A percentile compares a stretch with the other conserved stretches of the same genome.
Evolutionary conservation across 2,329 filamentous ascomycete genomes (phyloP).

Genomic region (Aspergillus floridensis): DNA sequence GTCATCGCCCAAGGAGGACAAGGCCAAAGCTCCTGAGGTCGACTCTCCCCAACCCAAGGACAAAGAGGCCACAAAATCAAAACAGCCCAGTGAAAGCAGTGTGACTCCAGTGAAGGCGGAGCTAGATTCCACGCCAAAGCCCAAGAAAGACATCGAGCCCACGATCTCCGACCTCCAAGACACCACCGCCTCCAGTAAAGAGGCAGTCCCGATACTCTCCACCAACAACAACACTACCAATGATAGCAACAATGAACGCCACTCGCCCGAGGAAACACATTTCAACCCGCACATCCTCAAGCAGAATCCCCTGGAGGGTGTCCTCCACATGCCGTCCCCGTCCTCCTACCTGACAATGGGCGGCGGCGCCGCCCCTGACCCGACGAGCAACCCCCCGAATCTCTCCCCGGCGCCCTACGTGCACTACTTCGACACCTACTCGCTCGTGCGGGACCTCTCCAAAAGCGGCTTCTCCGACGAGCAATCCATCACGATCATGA

Average conservation of each 20-base stretch:
- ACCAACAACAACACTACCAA: background rate
- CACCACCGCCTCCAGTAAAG: constrained; percentile 2
- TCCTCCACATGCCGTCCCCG: constrained; percentile 44
- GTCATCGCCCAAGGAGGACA: constrained; percentile 13
- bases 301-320: constrained; percentile 37
- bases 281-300: constrained; percentile 6
- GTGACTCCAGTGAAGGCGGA: constrained; percentile 18
- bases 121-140: constrained; percentile 20
- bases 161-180: constrained; percentile 8
- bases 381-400: constrained; percentile 58
- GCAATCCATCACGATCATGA: constrained; percentile 87
- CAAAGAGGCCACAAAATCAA: constrained; percentile 10
- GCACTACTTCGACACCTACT: constrained; percentile 96
- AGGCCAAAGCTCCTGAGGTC: constrained; percentile 11
- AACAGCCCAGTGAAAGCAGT: constrained; percentile 15
- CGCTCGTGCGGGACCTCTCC: constrained; percentile 76
- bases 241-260: background rate
- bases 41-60: constrained; percentile 12
- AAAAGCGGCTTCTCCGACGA: constrained; percentile 66
- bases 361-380: constrained; percentile 25
- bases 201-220: background rate
- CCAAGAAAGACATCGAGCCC: background rate
- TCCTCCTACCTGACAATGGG: constrained; percentile 33
- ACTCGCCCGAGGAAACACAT: constrained; percentile 5
- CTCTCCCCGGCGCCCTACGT: constrained; percentile 71